phyloP scores from a whole-genome alignment of 495 filamentous ascomycete species.

The Penicillium lividum region DNA sequence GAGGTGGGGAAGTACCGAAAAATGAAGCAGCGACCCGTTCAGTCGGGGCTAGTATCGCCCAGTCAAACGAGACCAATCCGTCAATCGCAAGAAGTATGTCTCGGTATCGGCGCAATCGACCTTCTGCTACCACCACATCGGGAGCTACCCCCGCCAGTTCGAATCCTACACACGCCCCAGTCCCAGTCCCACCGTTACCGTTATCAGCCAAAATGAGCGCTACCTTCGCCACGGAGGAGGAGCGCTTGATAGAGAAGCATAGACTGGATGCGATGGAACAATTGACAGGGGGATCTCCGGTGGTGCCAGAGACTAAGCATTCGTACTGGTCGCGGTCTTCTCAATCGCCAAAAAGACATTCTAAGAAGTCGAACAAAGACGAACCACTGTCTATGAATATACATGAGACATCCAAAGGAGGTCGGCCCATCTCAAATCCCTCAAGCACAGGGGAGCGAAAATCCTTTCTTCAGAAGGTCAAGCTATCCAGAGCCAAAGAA shows the following conservation, averaged over 20 bases:
- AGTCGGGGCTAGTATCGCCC: neutral
- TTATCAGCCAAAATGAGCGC: slow-evolving; percentile 10
- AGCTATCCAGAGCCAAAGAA: slow-evolving; percentile 23
- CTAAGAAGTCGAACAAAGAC: slow-evolving; percentile 1
- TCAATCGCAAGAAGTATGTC: slow-evolving; percentile 59
- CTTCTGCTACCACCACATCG: slow-evolving; percentile 17
- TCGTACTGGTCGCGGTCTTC: slow-evolving; percentile 11
- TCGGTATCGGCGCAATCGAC: slow-evolving; percentile 54
- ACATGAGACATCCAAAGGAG: slow-evolving; percentile 1
- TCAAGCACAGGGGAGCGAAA: slow-evolving; percentile 17
- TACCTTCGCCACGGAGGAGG: slow-evolving; percentile 31
- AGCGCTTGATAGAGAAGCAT: slow-evolving; percentile 44
- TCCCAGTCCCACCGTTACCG: slow-evolving; percentile 5
- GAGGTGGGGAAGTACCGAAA: neutral
- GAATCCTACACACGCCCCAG: slow-evolving; percentile 15
- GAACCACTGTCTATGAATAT: neutral
- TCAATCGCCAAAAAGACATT: slow-evolving; percentile 16
- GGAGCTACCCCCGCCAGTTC: slow-evolving; percentile 31
- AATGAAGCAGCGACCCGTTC: slow-evolving; percentile 1
- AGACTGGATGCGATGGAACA: slow-evolving; percentile 40
- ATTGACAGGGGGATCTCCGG: slow-evolving; percentile 32
- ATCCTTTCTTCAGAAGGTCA: slow-evolving; percentile 31
- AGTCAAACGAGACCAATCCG: slow-evolving; percentile 24
- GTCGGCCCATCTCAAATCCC: neutral
- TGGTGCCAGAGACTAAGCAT: slow-evolving; percentile 18